Conservation (phyloP, 805 yeast species). For the Jamesozyma spencerorum region DNA sequence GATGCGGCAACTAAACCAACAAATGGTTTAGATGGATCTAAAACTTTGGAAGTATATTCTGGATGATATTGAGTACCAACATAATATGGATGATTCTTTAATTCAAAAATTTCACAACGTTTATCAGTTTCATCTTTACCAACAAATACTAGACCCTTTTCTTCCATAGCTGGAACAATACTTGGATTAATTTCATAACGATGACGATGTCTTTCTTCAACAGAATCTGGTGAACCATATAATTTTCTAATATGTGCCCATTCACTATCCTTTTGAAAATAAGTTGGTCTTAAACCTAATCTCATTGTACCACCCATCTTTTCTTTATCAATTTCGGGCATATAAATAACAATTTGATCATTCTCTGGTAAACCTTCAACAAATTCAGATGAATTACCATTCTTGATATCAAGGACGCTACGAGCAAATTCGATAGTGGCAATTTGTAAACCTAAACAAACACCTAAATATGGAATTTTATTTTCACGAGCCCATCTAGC, state of each 20-base stretch:
- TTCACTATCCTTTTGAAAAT: constrained; percentile 59
- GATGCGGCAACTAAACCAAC: constrained; percentile 94
- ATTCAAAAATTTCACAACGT: constrained; percentile 91
- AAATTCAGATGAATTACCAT: constrained; percentile 78
- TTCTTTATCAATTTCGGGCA: constrained; percentile 97
- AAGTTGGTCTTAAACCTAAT: constrained; percentile 86
- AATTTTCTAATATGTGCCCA: constrained; percentile 65
- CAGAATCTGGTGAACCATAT: constrained; percentile 61
- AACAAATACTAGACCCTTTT: constrained; percentile 73
- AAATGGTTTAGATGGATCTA: constrained; percentile 94
- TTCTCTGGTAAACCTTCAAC: constrained; percentile 51
- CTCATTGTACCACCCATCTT: constrained; percentile 99
- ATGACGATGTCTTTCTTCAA: constrained; percentile 94
- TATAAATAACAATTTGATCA: constrained; percentile 72
- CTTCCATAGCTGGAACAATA: constrained; percentile 60
- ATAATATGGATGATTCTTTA: constrained; percentile 77
- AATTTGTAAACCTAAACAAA: constrained; percentile 93
- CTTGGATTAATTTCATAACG: constrained; percentile 95
- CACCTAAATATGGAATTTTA: constrained; percentile 89
- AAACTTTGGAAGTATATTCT: constrained; percentile 90
- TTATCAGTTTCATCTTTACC: constrained; percentile 86
- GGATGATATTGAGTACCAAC: constrained; percentile 98
- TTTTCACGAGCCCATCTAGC: constrained; percentile 98
- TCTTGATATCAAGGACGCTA: constrained; percentile 57
- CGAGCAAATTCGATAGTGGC: constrained; percentile 93